Base-by-base conservation (phyloP, 2,329 filamentous ascomycete species). In the Chrysosphaeria jannelii region DNA sequence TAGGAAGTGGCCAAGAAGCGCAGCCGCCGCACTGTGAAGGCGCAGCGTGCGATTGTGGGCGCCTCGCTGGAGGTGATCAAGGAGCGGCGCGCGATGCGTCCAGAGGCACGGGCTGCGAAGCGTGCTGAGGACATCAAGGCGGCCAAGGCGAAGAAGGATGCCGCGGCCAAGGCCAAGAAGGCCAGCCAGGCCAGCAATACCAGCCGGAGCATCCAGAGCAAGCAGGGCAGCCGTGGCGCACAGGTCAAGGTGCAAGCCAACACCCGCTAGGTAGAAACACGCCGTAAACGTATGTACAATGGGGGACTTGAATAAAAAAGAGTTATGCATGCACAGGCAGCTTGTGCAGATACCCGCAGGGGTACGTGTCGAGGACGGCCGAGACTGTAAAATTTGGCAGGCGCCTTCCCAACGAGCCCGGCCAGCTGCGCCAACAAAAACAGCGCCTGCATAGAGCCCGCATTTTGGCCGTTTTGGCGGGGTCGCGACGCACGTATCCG, bases 1-100 rank as follows among this genome's bases (percentile, higher is more conserved):
- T 51, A 97, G 85, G 85, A 97, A 66, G 71, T 90, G 47, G 78
- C 81, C 61, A 97, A 97, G 74, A 93, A 93, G 71, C 79, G 85
- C 48, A 78, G 78, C 39, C 85, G 85, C 61, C 76, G 78, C 48
- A 76, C 76, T 45, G 75, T 97, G 57, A 97, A 97, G 74, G 53
- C 74, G 51, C 85, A 97, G 67, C 79, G 85, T 62, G 81, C 71
- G 48, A 89, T 97, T 52, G 85, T 97, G 41, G 85, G 85, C 65
- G 85, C 85, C 39, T 91, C 85, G 34, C 79, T 97, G 52, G 85
- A 97, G 50, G 78, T 93, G 46, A 93, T 97, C 67, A 93, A 91
- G 70, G 85, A 97, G 69, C 76, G 76, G 58, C 79, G 85, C 46
- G 53, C 63, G 41, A 68, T 76, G 63, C 76, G 85, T 51, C 85